phyloP scores from a whole-genome alignment of 2,329 filamentous ascomycete species.

The Trichoderma sp. region DNA sequence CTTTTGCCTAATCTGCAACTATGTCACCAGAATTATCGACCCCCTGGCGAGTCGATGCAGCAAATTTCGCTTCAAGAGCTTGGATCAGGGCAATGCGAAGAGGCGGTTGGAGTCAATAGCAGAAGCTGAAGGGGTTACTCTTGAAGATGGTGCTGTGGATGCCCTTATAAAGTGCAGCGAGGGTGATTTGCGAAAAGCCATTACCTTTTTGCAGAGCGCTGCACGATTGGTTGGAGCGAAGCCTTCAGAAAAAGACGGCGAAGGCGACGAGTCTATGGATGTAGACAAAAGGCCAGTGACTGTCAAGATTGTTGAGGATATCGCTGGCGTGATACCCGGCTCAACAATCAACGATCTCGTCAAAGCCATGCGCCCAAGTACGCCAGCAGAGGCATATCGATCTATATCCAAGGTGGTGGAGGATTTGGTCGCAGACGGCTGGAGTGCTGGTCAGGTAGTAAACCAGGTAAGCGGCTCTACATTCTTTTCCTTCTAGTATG shows the following conservation, averaged over 20 bases:
- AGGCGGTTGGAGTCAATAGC: slow-evolving; percentile 83
- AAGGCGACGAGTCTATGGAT: slow-evolving; percentile 66
- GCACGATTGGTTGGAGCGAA: slow-evolving; percentile 79
- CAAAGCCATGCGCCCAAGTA: slow-evolving; percentile 74
- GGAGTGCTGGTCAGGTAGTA: slow-evolving; percentile 90
- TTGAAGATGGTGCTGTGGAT: slow-evolving; percentile 81
- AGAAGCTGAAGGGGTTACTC: slow-evolving; percentile 70
- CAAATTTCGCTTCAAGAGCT: slow-evolving; percentile 96
- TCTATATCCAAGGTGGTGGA: slow-evolving; percentile 79
- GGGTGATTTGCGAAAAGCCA: slow-evolving; percentile 92
- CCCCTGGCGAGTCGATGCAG: slow-evolving; percentile 90
- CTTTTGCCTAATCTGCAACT: slow-evolving; percentile 98
- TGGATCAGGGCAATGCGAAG: slow-evolving; percentile 84
- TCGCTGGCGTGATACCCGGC: slow-evolving; percentile 89
- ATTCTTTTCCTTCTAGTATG: not conserved
- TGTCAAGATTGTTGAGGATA: slow-evolving; percentile 83
- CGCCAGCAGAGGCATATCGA: slow-evolving; percentile 68
- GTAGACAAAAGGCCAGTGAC: slow-evolving; percentile 67
- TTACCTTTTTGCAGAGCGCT: slow-evolving; percentile 95
- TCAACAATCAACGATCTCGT: slow-evolving; percentile 71
- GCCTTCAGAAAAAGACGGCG: slow-evolving; percentile 50
- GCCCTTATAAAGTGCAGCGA: slow-evolving; percentile 86
- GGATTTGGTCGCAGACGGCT: slow-evolving; percentile 92
- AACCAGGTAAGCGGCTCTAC: slow-evolving; percentile 62
- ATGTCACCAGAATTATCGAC: slow-evolving; percentile 97